Percentiles rank a stretch among this genome's conserved stretches.
Evolutionary conservation across 148 eudicot genomes (phyloP).

Genomic region (Amaranthus palmeri): DNA sequence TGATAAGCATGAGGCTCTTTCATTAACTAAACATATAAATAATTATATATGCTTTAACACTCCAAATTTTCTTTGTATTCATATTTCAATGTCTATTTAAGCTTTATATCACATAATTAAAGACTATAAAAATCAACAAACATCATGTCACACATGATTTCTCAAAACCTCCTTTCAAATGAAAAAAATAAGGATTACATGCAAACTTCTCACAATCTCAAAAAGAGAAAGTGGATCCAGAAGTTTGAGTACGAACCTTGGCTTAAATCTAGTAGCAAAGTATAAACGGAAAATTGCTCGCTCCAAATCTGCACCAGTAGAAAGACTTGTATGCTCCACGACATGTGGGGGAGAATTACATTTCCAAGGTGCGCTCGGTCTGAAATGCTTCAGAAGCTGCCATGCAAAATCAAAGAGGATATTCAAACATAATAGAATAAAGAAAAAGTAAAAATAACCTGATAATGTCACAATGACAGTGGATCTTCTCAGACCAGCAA

Average conservation of each 20-base stretch:
- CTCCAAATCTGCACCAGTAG: slow-evolving; percentile 40
- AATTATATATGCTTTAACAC: no score
- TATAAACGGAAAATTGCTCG: slow-evolving; percentile 40
- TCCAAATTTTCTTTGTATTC: no score
- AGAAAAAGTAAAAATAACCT: background rate
- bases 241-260: slow-evolving; percentile 33
- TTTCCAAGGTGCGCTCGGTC: slow-evolving; percentile 56
- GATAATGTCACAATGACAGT: background rate
- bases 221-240: background rate
- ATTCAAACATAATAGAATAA: background rate
- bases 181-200: background rate
- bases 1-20: no score
- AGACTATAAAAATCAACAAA: no score
- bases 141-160: no score
- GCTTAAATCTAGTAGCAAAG: slow-evolving; percentile 33
- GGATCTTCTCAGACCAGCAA: background rate
- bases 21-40: no score
- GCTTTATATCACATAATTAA: no score
- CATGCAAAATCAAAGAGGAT: background rate
- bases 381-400: slow-evolving; percentile 54
- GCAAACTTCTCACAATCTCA: background rate
- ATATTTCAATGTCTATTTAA: no score
- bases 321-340: slow-evolving; percentile 33
- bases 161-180: background rate
- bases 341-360: slow-evolving; percentile 28